These are phyloP conservation scores for Prunus yedoensis DNA, from an alignment of 331 rosid species.

Conservation along the genomic window DNA sequence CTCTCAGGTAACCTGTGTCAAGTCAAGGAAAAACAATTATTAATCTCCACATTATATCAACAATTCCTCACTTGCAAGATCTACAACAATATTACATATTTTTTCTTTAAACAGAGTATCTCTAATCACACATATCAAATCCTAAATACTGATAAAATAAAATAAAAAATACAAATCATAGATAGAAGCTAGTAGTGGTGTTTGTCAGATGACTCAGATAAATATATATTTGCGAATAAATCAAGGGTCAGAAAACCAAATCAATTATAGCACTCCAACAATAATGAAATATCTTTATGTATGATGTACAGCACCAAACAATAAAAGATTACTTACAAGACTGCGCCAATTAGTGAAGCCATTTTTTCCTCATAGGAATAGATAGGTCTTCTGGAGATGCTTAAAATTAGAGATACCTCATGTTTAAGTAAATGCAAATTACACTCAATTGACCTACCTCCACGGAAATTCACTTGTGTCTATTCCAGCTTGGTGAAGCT, in stretches of 20 bases:
- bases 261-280: background rate
- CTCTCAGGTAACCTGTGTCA: conserved; percentile 88
- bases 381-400: background rate
- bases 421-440: background rate
- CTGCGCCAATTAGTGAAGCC: background rate
- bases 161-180: background rate
- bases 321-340: background rate
- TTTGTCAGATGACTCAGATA: background rate
- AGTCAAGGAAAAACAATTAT: conserved; percentile 18
- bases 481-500: conserved; percentile 95
- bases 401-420: background rate
- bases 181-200: background rate
- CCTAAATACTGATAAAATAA: background rate
- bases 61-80: background rate
- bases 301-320: background rate
- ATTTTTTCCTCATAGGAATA: background rate
- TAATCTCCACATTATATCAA: background rate
- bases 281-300: background rate
- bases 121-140: background rate
- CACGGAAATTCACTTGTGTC: conserved; percentile 98
- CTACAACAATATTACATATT: background rate
- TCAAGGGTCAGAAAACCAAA: background rate
- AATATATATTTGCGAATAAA: background rate
- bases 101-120: background rate
- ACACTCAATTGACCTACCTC: conserved; percentile 56